Percentiles rank a stretch among this genome's conserved stretches.
These are phyloP conservation scores for Amoebophrya sp. DNA, from an alignment of 169 alveolate species.

Conservation along the genomic window DNA sequence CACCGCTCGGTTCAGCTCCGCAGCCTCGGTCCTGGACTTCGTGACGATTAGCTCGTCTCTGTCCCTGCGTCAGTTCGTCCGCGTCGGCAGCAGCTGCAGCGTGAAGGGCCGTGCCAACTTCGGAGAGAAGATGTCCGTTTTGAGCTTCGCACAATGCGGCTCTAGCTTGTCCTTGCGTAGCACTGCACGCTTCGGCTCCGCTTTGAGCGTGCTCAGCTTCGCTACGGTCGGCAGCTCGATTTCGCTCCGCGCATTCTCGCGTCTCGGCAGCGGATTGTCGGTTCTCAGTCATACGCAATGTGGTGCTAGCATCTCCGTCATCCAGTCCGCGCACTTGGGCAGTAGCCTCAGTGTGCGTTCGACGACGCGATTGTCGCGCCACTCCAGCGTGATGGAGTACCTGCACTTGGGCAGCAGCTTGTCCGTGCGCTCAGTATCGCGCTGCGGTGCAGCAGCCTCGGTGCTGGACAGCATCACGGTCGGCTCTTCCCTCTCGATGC, in stretches of 20 bases:
- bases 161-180: background rate
- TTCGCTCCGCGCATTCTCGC: background rate
- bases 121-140: background rate
- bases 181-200: conserved; percentile 23
- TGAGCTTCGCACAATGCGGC: background rate
- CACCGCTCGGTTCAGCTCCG: background rate
- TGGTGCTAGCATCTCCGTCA: background rate
- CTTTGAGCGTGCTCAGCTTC: background rate
- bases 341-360: background rate
- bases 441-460: background rate
- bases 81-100: background rate
- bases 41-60: conserved; percentile 27
- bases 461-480: background rate
- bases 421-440: background rate
- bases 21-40: conserved; percentile 13
- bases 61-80: background rate
- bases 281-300: background rate
- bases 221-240: background rate
- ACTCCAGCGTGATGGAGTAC: background rate
- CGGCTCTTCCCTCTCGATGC: conserved; percentile 18
- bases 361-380: background rate
- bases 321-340: background rate
- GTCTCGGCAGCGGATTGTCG: conserved; percentile 7
- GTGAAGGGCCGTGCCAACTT: background rate
- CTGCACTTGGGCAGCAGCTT: conserved; percentile 6